phyloP scores from a whole-genome alignment of 2,329 filamentous ascomycete genomes.

The Metarhizium album region DNA sequence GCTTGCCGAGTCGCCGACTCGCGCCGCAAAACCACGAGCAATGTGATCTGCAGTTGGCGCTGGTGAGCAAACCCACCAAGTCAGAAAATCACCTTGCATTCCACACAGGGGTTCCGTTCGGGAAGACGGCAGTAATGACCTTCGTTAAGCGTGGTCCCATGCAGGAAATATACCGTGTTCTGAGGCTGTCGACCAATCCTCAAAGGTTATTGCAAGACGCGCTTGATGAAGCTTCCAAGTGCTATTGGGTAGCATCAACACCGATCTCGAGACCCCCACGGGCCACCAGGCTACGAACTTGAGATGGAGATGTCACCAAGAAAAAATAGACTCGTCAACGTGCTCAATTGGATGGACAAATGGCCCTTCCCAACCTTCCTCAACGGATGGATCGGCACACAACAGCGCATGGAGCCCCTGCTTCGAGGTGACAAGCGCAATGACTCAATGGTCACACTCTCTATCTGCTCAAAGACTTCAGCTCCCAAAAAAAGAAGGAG shows the following conservation, averaged over 20 bases:
- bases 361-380: slow-evolving; percentile 1
- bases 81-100: background rate
- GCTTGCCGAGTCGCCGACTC: background rate
- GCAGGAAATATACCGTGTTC: background rate
- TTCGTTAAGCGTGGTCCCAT: background rate
- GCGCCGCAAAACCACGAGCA: background rate
- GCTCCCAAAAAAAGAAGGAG: no score
- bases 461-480: background rate
- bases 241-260: slow-evolving; percentile 1
- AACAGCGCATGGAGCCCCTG: background rate
- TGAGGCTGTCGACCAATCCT: background rate
- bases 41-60: background rate
- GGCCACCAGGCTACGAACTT: background rate
- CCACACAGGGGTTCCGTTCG: background rate
- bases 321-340: background rate
- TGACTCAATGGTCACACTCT: background rate
- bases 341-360: slow-evolving; percentile 3
- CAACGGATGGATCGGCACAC: slow-evolving; percentile 8
- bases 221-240: slow-evolving; percentile 1
- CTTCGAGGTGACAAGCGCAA: background rate
- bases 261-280: background rate
- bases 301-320: background rate
- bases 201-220: background rate
- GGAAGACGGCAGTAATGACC: background rate
- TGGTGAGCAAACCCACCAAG: background rate